A percentile compares a stretch with the other conserved stretches of the same genome.
Evolutionary conservation across 441 rosid species (phyloP).

Genomic region (Croton setiger): DNA sequence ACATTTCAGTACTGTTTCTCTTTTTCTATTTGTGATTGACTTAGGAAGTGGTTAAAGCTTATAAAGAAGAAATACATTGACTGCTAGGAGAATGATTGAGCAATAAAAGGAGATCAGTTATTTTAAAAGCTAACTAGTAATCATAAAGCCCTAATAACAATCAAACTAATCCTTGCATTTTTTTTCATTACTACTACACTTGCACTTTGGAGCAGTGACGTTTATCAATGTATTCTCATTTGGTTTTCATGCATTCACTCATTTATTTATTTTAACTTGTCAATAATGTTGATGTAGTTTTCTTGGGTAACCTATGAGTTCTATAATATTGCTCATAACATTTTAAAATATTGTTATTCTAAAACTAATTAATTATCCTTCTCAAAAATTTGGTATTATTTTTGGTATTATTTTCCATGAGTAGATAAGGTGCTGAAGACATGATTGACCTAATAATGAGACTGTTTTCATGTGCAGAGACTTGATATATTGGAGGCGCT

Average conservation of each 20-base stretch:
- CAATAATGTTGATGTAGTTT: neutral
- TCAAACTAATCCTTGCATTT: too few species aligned
- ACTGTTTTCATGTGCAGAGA: constrained; percentile 45
- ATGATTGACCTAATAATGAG: neutral
- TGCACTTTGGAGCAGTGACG: neutral
- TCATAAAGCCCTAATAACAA: neutral
- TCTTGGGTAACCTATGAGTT: too few species aligned
- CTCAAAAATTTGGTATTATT: too few species aligned
- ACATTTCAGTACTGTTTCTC: neutral
- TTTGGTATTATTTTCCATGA: too few species aligned
- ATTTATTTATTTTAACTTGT: neutral
- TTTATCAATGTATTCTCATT: neutral
- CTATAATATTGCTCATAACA: too few species aligned
- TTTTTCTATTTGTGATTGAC: neutral
- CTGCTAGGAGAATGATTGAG: neutral
- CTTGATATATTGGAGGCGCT: constrained; percentile 69
- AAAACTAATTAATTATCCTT: too few species aligned
- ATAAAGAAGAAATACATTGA: neutral
- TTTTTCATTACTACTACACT: neutral
- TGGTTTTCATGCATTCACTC: neutral
- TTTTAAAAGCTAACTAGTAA: neutral
- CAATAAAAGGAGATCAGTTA: neutral
- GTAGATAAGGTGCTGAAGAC: neutral
- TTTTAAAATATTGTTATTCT: too few species aligned
- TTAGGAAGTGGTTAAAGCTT: neutral